Evolutionary conservation across 1,284 basidiomycete species (phyloP), one percentile per base, ranked within the genome.

Genomic region (Ustilago curta): DNA sequence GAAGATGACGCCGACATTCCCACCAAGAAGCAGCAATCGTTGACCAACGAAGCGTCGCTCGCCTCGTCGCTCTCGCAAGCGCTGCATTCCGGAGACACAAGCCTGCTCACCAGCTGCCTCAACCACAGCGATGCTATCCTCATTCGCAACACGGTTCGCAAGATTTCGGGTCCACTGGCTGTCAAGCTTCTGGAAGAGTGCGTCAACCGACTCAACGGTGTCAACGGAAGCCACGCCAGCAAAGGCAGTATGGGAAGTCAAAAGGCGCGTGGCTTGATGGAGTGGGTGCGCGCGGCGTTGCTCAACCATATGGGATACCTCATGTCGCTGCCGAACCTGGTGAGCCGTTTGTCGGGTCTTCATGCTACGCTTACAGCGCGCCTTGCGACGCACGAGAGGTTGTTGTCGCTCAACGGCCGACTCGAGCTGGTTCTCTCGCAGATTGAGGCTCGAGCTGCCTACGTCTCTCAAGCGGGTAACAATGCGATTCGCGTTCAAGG

Each of bases 11-110:
- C 65, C 19, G 75, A 70, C 8, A 62, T 64, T 39, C 63, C 66
- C 3, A 51, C 52, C 19, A 67, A 72, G 43, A 57, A 63, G 59
- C 52, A 64, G 40, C 58, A 71, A n/a, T 86, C 90, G 21, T 42
- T 76, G 64, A 64, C 93, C 42, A 93, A 93, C 47, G 91, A 93
- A 1, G 91, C 92, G 67, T 97, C 96, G 1, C 89, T 99, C 58
- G 94, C 96, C 25, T 91, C 95, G 56, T 95, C 96, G 16, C 89
- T 99, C 51, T 93, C 96, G 53, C 97, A 99, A 86, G 96, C 97
- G 0, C 87, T 99, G 49, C 96, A 99, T 85, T 97, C 96, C 3
- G 92, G 92, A 21, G 97, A 99, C 87, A 90, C 91, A 0, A 90
- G 91, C 7, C 87, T 99, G 42, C 87, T 99, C 62, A 94, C 97